These are phyloP conservation scores for Gaertneriomyces semiglobifer DNA, from an alignment of 192 early-diverging fungal species.

Conservation along the genomic window DNA sequence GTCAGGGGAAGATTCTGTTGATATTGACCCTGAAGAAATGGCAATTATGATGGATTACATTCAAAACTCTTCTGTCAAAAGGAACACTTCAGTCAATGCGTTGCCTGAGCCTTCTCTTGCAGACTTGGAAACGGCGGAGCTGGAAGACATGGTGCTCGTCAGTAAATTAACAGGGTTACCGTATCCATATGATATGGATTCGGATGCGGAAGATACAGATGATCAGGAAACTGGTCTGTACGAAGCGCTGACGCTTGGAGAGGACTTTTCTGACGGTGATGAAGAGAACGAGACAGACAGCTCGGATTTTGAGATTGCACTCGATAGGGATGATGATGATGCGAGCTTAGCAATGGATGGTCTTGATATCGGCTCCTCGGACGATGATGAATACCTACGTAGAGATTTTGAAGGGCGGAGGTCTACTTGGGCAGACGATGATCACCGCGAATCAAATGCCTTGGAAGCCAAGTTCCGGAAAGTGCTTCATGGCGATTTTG, in stretches of 20 bases:
- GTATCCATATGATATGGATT: not conserved
- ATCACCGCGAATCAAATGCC: not conserved
- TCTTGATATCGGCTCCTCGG: conserved; percentile 21
- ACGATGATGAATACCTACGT: conserved; percentile 20
- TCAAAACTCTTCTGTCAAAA: conserved; percentile 24
- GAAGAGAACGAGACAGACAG: conserved; percentile 9
- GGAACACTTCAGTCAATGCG: too few species aligned
- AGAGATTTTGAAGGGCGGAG: conserved; percentile 16
- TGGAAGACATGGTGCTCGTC: too few species aligned
- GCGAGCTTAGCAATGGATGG: conserved; percentile 3
- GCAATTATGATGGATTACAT: conserved; percentile 27
- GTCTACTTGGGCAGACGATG: conserved; percentile 25
- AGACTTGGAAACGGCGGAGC: conserved; percentile 1
- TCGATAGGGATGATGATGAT: too few species aligned
- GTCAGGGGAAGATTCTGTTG: not conserved
- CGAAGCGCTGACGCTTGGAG: conserved; percentile 17
- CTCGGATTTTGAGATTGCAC: not conserved
- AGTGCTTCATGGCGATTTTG: conserved; percentile 18
- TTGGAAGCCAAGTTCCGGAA: not conserved
- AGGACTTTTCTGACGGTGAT: conserved; percentile 8
- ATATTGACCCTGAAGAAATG: conserved; percentile 26
- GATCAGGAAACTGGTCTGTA: conserved; percentile 14
- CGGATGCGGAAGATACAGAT: conserved; percentile 17
- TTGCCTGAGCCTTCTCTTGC: not conserved
- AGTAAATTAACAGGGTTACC: conserved; percentile 5